Conservation (phyloP, 2,329 filamentous ascomycete species). For the Dothistroma pini region DNA sequence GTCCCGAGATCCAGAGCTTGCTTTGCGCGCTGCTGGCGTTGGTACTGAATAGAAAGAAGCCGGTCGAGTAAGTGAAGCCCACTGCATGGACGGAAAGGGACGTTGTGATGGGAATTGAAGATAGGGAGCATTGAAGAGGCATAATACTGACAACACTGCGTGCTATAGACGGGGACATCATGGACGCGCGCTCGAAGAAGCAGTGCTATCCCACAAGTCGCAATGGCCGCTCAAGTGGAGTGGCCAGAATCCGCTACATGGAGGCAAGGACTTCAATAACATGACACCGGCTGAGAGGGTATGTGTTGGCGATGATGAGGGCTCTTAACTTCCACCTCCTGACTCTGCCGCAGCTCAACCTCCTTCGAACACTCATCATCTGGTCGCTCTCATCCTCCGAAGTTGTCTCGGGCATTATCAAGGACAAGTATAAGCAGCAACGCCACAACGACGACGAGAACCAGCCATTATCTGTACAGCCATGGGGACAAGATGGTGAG, state of each 20-base stretch:
- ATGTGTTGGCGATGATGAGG: conserved; percentile 33
- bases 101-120: not conserved
- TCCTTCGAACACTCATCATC: conserved; percentile 77
- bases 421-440: conserved; percentile 81
- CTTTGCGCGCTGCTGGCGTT: conserved; percentile 85
- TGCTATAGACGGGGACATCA: conserved; percentile 78
- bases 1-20: conserved; percentile 80
- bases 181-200: conserved; percentile 88
- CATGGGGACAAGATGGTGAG: conserved; percentile 85
- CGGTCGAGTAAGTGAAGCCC: conserved; percentile 76
- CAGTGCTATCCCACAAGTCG: conserved; percentile 73
- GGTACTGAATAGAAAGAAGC: conserved; percentile 94
- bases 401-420: conserved; percentile 72
- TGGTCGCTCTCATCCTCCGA: conserved; percentile 92
- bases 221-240: conserved; percentile 90
- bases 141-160: conserved; percentile 32
- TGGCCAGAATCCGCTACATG: conserved; percentile 75
- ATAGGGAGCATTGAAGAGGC: not conserved
- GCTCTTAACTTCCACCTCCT: conserved; percentile 5
- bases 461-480: conserved; percentile 82
- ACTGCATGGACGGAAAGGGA: not conserved
- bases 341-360: conserved; percentile 61
- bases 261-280: conserved; percentile 72
- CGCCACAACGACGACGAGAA: conserved; percentile 76
- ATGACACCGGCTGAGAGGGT: conserved; percentile 82